Base-by-base conservation (phyloP, 106 monocot genomes). In the Dendrobium officinale region DNA sequence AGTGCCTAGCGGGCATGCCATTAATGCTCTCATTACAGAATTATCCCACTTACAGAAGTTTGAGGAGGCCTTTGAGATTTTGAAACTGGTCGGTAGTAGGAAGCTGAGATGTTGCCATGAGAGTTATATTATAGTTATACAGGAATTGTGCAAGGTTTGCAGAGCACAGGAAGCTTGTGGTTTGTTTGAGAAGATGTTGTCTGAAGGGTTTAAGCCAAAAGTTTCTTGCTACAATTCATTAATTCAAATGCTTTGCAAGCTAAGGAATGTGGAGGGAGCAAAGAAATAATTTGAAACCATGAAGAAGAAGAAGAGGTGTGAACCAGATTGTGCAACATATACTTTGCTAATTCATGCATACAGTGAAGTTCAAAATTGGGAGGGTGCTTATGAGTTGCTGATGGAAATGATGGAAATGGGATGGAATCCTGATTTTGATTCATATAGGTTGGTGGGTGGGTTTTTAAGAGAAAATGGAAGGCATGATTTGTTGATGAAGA, bases 341-440 rank as follows among this genome's bases (percentile, higher is more conserved):
- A 84, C 81, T 44, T 75, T 79, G 84, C 67, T 87, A 44, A 79
- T 87, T 45, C 81, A 87, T 79, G 84, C 84, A 18, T 24, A 81
- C 37, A 78, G 81, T n/a, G 31, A 2, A 17, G 45, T 56, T 75
- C 55, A 76, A 27, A 79, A 78, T 27, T 87, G 81, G 84, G 81
- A 84, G 43, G 37, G 33, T 75, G 87, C 84, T 78, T 78, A 81
- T 79, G 45, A 18, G 27, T 70, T 87, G 43, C 56, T 87, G 75
- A 75, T 87, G 61, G 87, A 84, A 75, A 87, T 87, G 87, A 61
- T 87, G 4, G 81, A 78, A 16, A 55, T 87, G 45, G 87, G 87
- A 29, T 79, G 75, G 81, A 16, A 55, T 78, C 84, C 87, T 40
- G 70, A 84, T 79, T 42, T 81, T 13, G 70, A 78, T 48, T 84